Conservation (phyloP, 192 early-diverging fungal species). For the Backusella macrospora region DNA sequence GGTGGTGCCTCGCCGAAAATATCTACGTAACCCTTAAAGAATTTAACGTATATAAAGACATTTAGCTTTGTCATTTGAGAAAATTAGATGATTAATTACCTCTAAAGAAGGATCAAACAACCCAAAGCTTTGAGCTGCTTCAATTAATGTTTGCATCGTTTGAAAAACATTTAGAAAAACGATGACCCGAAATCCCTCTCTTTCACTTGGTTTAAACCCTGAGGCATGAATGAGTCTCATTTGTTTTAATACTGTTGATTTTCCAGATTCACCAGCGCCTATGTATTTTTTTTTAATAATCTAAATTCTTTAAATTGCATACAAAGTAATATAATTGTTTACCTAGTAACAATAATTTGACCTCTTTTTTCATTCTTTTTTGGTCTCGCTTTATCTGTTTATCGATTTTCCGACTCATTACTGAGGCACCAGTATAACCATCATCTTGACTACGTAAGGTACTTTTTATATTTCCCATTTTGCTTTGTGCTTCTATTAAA, state of each 20-base stretch:
- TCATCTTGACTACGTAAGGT: not conserved
- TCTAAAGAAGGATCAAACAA: not conserved
- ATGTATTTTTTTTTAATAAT: not conserved
- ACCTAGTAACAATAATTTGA: slow-evolving; percentile 42
- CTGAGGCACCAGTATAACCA: not conserved
- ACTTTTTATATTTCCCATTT: slow-evolving; percentile 28
- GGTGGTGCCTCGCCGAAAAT: slow-evolving; percentile 45
- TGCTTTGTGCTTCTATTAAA: not conserved
- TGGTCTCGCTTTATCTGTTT: slow-evolving; percentile 40
- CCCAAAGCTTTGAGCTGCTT: slow-evolving; percentile 35
- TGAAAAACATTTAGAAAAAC: slow-evolving; percentile 52
- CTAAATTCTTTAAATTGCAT: not conserved
- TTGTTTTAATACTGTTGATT: slow-evolving; percentile 64
- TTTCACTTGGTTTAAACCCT: slow-evolving; percentile 48
- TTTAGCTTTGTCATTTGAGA: not conserved
- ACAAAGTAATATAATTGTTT: not conserved
- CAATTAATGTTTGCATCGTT: slow-evolving; percentile 54
- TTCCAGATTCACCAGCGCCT: slow-evolving; percentile 68
- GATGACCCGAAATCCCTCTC: slow-evolving; percentile 49
- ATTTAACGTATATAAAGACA: not conserved
- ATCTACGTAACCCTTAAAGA: slow-evolving; percentile 32
- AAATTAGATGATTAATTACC: not conserved
- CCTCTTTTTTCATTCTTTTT: slow-evolving; percentile 40
- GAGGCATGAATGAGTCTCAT: slow-evolving; percentile 60
- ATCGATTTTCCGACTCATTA: slow-evolving; percentile 30